Evolutionary conservation across 164 flowering plant genomes (phyloP), one percentile per base, ranked within the genome.

Genomic region (Stephania japonica): DNA sequence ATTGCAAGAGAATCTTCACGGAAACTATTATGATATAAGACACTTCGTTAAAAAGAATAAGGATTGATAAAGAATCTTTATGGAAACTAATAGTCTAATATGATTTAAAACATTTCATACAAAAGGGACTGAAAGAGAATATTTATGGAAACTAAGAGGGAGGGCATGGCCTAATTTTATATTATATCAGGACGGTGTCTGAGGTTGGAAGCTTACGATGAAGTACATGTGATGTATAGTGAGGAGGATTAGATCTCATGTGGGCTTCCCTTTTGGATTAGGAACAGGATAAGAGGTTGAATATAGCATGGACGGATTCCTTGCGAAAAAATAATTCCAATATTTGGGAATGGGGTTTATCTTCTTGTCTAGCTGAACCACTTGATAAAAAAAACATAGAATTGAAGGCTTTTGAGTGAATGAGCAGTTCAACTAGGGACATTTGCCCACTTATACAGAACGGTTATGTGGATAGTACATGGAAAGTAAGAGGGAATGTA

Each of bases 271-370:
- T 71, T 69, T 75, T 72, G 49, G 68, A 75, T 72, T 70, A 70
- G 78, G 59, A 80, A 81, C 81, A 83, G 74, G 87, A 84, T 81
- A 82, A 82, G 83, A 76, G 77, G 72, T 62, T 70, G 67, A 76
- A 72, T 19, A 73, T 68, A 76, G 76, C 77, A 75, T 69, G 78
- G 81, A 72, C 77, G 75, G 67, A 65, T 14, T 43, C 41, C 21
- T 24, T 72, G 67, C 47, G 13, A 62, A 69, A 69, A 61, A 75
- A 75, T 62, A 42, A 61, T 62, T 61, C 69, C 43, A 3, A 14
- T 24, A 25, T 69, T 62, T 66, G 53, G 44, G 70, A 50, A 70
- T 44, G 43, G 56, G 47, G 44, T 25, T 75, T 75, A 59, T 61
- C 68, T 75, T 69, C n/a, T 19, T 43, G 47, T 27, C 42, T 38